phyloP scores from a whole-genome alignment of 257 asterid species.

The Jacaranda copaia region DNA sequence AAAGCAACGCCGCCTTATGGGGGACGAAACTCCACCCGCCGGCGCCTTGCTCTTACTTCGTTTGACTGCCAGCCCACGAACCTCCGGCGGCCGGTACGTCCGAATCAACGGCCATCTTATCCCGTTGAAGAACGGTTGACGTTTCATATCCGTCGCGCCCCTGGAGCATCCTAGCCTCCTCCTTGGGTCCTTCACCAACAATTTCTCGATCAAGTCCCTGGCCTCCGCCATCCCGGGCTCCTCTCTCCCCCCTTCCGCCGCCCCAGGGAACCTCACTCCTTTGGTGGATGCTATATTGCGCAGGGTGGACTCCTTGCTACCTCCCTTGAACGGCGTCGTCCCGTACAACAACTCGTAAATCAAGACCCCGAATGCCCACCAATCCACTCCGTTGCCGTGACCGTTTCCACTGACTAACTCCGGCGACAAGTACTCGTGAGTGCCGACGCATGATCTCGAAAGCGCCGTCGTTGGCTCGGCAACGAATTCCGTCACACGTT shows the following conservation, averaged over 20 bases:
- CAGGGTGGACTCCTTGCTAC: slow-evolving; percentile 83
- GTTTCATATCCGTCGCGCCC: slow-evolving; percentile 93
- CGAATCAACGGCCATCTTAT: slow-evolving; percentile 91
- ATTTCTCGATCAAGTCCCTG: slow-evolving; percentile 67
- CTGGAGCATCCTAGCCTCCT: slow-evolving; percentile 70
- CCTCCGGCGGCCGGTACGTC: slow-evolving; percentile 80
- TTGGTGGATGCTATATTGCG: slow-evolving; percentile 77
- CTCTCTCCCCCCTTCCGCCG: slow-evolving; percentile 40
- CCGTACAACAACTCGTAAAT: slow-evolving; percentile 74
- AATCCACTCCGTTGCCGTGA: slow-evolving; percentile 91
- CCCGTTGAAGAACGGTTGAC: slow-evolving; percentile 83
- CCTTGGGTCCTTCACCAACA: slow-evolving; percentile 78
- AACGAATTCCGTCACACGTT: slow-evolving; percentile 66
- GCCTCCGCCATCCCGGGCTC: slow-evolving; percentile 62
- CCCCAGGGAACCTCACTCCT: slow-evolving; percentile 59
- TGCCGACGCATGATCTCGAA: slow-evolving; percentile 87
- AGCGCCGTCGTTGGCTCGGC: slow-evolving; percentile 90
- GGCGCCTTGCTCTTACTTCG: slow-evolving; percentile 57
- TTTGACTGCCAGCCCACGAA: slow-evolving; percentile 71
- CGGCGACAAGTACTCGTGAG: slow-evolving; percentile 92
- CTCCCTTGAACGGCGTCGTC: slow-evolving; percentile 88
- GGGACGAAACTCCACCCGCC: slow-evolving; percentile 47
- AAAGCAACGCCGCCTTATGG: slow-evolving; percentile 62
- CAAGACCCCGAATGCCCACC: slow-evolving; percentile 96
- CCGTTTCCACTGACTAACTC: slow-evolving; percentile 74